A percentile compares a stretch with the other conserved stretches of the same genome.
phyloP scores from a whole-genome alignment of 1,284 basidiomycete species.

The Bondarzewia mesenterica region DNA sequence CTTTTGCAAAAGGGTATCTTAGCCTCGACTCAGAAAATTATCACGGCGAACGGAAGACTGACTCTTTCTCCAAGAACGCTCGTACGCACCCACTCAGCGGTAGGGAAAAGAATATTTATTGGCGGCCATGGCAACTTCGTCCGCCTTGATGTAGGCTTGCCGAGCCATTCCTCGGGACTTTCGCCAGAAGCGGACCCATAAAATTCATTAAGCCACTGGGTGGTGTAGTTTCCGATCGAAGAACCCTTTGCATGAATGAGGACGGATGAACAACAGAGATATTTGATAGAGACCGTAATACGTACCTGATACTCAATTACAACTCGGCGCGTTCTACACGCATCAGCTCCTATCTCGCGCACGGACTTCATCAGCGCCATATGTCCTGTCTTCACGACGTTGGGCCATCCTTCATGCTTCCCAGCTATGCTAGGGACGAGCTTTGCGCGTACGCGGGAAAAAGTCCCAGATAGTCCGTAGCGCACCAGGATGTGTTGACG shows the following conservation, averaged over 20 bases:
- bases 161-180: slow-evolving; percentile 60
- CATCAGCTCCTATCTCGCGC: slow-evolving; percentile 47
- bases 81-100: slow-evolving; percentile 47
- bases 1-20: no score
- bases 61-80: slow-evolving; percentile 54
- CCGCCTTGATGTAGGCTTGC: slow-evolving; percentile 43
- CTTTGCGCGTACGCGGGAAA: slow-evolving; percentile 56
- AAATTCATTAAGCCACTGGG: slow-evolving; percentile 75
- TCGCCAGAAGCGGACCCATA: slow-evolving; percentile 61
- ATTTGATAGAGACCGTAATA: no score
- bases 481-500: slow-evolving; percentile 40
- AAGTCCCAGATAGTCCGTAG: slow-evolving; percentile 68
- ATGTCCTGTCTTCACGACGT: slow-evolving; percentile 53
- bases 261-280: no score
- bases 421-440: slow-evolving; percentile 66
- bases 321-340: slow-evolving; percentile 24
- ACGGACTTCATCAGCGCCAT: slow-evolving; percentile 62
- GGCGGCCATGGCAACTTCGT: slow-evolving; percentile 51
- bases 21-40: no score
- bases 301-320: slow-evolving; percentile 64
- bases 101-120: slow-evolving; percentile 65
- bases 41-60: slow-evolving; percentile 12
- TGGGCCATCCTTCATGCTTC: slow-evolving; percentile 67
- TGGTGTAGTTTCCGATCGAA: slow-evolving; percentile 66
- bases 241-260: no score